Percentiles rank a stretch among this genome's conserved stretches.
phyloP scores from a whole-genome alignment of 352 stramenopile species.

The Phytophthora foliorum region DNA sequence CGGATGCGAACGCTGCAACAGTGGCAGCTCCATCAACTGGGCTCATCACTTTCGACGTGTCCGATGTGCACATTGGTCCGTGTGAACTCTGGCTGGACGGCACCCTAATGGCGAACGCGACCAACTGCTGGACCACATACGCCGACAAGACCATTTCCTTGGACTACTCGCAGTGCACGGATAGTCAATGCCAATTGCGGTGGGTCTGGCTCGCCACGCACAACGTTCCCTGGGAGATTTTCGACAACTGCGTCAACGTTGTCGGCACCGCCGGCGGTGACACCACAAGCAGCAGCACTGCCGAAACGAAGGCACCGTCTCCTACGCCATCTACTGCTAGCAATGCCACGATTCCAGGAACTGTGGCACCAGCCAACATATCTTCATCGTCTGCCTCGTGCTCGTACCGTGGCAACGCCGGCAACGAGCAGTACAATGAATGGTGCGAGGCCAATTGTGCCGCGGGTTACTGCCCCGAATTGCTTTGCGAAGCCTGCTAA shows the following conservation, averaged over 20 bases:
- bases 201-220: conserved; percentile 62
- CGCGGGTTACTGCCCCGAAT: conserved; percentile 35
- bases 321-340: background rate
- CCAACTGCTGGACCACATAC: conserved; percentile 46
- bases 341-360: conserved; percentile 14
- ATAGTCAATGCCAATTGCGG: conserved; percentile 41
- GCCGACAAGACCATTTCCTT: conserved; percentile 40
- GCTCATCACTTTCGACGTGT: conserved; percentile 41
- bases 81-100: conserved; percentile 54
- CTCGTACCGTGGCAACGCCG: conserved; percentile 12
- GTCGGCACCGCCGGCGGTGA: conserved; percentile 3
- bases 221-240: conserved; percentile 56
- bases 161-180: conserved; percentile 46
- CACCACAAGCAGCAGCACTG: background rate
- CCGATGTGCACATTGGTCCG: conserved; percentile 45
- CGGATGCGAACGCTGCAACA: conserved; percentile 34
- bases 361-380: conserved; percentile 11
- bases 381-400: conserved; percentile 11
- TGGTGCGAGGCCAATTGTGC: conserved; percentile 45
- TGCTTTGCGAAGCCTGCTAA: conserved; percentile 34
- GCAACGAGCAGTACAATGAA: conserved; percentile 32
- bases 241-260: conserved; percentile 53
- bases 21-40: conserved; percentile 34
- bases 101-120: conserved; percentile 27
- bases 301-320: conserved; percentile 9